These are phyloP conservation scores for Endotrypanum monterogeii DNA, from an alignment of 208 protist genomes.

Conservation along the genomic window DNA sequence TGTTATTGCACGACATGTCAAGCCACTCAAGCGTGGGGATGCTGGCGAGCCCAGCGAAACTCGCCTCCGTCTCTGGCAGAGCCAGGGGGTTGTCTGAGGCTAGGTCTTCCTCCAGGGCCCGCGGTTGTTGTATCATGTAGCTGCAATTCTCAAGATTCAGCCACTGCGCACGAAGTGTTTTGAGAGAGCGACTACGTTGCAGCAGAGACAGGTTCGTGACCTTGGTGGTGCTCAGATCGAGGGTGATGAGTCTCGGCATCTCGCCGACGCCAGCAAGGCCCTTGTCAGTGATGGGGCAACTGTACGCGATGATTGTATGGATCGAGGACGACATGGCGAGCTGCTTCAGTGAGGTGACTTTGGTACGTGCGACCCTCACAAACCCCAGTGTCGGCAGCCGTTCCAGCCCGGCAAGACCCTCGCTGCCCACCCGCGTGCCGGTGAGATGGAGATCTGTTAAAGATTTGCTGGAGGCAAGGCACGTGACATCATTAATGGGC, in stretches of 20 bases:
- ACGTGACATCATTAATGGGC: conserved; percentile 45
- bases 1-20: conserved; percentile 66
- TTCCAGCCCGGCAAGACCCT: conserved; percentile 48
- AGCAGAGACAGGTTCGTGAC: conserved; percentile 62
- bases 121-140: conserved; percentile 48
- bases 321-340: conserved; percentile 37
- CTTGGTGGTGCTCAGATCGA: conserved; percentile 61
- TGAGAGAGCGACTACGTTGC: conserved; percentile 42
- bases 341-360: conserved; percentile 38
- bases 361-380: conserved; percentile 49
- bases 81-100: conserved; percentile 17
- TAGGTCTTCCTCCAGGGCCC: conserved; percentile 32
- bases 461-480: conserved; percentile 37
- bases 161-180: conserved; percentile 70
- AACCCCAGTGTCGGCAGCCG: conserved; percentile 35
- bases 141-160: conserved; percentile 57
- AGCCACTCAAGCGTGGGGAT: conserved; percentile 67
- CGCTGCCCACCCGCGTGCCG: conserved; percentile 41
- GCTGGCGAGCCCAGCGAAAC: conserved; percentile 53
- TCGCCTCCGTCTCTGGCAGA: conserved; percentile 43
- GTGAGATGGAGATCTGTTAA: conserved; percentile 44
- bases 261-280: conserved; percentile 36
- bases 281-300: conserved; percentile 40
- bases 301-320: conserved; percentile 45
- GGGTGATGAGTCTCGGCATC: conserved; percentile 42